A percentile compares a stretch with the other conserved stretches of the same genome.
These are phyloP conservation scores for Mycothermus thermophilus DNA, from an alignment of 495 filamentous ascomycete genomes.

Conservation along the genomic window DNA sequence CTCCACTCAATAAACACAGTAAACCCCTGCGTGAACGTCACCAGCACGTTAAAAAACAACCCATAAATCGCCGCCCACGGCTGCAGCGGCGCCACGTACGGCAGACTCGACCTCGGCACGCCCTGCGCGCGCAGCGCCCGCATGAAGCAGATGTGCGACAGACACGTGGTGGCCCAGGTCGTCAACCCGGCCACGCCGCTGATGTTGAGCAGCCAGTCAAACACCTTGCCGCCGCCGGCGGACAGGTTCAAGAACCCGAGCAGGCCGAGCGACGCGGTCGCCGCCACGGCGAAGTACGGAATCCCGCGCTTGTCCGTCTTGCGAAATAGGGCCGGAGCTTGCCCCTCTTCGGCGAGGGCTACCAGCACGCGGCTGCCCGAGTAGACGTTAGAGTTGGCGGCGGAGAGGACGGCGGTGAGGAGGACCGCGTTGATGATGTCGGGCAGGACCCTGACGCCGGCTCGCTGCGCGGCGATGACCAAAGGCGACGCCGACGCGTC, in stretches of 20 bases:
- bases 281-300: slow-evolving; percentile 27
- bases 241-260: slow-evolving; percentile 45
- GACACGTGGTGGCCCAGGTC: slow-evolving; percentile 47
- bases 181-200: slow-evolving; percentile 53
- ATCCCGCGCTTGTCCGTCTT: slow-evolving; percentile 28
- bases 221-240: slow-evolving; percentile 35
- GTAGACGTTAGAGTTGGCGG: slow-evolving; percentile 45
- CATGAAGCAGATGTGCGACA: slow-evolving; percentile 49
- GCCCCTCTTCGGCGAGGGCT: slow-evolving; percentile 46
- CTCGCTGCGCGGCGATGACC: slow-evolving; percentile 51
- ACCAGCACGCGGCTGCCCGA: slow-evolving; percentile 50
- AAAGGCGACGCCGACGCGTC: slow-evolving; percentile 51
- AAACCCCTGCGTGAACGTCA: slow-evolving; percentile 58
- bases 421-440: slow-evolving; percentile 61
- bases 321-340: slow-evolving; percentile 39
- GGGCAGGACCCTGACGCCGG: slow-evolving; percentile 51
- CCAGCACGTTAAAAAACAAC: slow-evolving; percentile 49
- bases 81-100: slow-evolving; percentile 45
- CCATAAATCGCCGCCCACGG: slow-evolving; percentile 46
- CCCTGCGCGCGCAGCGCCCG: slow-evolving; percentile 42
- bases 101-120: slow-evolving; percentile 37
- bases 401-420: slow-evolving; percentile 43
- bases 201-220: slow-evolving; percentile 47
- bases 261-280: slow-evolving; percentile 31
- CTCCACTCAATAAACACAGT: slow-evolving; percentile 51